These are phyloP conservation scores for Claviceps arundinis DNA, from an alignment of 2,329 filamentous ascomycete species.

Conservation along the genomic window DNA sequence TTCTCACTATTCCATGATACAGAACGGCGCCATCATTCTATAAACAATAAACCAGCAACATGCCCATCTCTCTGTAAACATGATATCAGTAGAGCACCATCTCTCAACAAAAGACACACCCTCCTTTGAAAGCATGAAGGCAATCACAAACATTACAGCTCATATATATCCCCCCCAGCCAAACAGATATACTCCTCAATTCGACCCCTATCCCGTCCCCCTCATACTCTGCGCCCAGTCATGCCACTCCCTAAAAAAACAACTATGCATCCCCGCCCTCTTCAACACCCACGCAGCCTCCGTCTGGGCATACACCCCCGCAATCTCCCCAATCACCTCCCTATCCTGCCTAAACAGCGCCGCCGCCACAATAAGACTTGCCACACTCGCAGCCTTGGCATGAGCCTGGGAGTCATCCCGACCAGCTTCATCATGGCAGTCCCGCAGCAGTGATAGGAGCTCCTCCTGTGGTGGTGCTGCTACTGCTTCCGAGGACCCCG, in stretches of 20 bases:
- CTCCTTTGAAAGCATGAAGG: too few species aligned
- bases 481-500: neutral
- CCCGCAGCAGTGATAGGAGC: conserved; percentile 45
- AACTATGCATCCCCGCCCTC: conserved; percentile 45
- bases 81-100: too few species aligned
- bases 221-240: conserved; percentile 53
- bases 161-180: neutral
- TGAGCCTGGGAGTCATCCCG: conserved; percentile 56
- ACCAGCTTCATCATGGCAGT: conserved; percentile 55
- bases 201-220: too few species aligned
- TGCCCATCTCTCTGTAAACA: too few species aligned
- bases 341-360: conserved; percentile 43
- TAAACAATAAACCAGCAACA: too few species aligned
- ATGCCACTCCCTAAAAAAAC: conserved; percentile 59
- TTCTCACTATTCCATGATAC: too few species aligned
- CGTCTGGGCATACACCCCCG: conserved; percentile 50
- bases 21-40: too few species aligned
- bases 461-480: conserved; percentile 17
- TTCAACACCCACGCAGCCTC: conserved; percentile 44
- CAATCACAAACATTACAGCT: too few species aligned
- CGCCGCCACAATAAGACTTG: conserved; percentile 54
- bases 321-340: conserved; percentile 38
- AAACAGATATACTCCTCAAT: neutral
- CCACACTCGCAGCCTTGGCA: conserved; percentile 59
- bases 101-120: too few species aligned